Evolutionary conservation across 768 basidiomycete species (phyloP).

Genomic region (Boletellus sp.): DNA sequence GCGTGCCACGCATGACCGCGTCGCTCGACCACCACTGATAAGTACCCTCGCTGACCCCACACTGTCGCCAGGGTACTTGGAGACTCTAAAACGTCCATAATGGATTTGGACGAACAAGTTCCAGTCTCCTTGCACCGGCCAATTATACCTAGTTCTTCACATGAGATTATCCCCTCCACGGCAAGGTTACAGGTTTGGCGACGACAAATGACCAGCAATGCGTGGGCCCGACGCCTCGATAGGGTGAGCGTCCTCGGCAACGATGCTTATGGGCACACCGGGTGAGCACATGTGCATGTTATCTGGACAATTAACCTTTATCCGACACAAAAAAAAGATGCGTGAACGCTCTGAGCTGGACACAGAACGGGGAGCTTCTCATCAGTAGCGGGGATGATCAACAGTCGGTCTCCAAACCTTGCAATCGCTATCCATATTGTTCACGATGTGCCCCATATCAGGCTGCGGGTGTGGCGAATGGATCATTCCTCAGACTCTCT

Average conservation of each 20-base stretch:
- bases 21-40: not conserved
- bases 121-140: conserved; percentile 3
- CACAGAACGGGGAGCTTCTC: conserved; percentile 58
- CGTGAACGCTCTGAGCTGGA: conserved; percentile 77
- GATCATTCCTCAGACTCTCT: conserved; percentile 37
- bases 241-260: conserved; percentile 72
- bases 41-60: not conserved
- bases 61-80: not conserved
- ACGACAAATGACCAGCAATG: conserved; percentile 20
- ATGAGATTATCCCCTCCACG: conserved; percentile 17
- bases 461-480: conserved; percentile 78
- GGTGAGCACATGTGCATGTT: conserved; percentile 39
- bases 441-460: conserved; percentile 23
- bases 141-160: not conserved
- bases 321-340: conserved; percentile 43
- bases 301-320: not conserved
- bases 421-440: not conserved
- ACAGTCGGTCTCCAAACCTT: conserved; percentile 41
- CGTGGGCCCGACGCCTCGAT: conserved; percentile 43
- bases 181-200: conserved; percentile 23
- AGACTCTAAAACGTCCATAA: not conserved
- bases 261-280: conserved; percentile 60
- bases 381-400: conserved; percentile 73
- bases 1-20: not conserved
- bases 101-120: conserved; percentile 12